phyloP scores from a whole-genome alignment of 2,329 filamentous ascomycete species.

The Macrophomina tecta region DNA sequence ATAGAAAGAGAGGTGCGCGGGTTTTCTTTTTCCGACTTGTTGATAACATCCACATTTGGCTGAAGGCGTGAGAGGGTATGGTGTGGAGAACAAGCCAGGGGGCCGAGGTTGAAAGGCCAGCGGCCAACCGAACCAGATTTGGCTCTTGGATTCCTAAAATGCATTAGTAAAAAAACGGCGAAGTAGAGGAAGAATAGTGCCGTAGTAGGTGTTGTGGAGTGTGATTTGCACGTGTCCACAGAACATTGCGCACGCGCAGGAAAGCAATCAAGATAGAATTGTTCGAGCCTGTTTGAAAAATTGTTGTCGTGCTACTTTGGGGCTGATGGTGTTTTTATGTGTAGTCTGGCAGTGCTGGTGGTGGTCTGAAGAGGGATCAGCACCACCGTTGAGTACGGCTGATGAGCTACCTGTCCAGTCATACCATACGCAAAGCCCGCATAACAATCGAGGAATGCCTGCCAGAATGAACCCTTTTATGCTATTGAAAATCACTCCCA shows the following conservation, averaged over 20 bases:
- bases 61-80: slow-evolving; percentile 16
- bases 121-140: background rate
- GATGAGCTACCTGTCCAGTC: too few species aligned
- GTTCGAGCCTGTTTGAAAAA: background rate
- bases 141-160: slow-evolving; percentile 26
- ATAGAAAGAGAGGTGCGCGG: slow-evolving; percentile 26
- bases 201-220: background rate
- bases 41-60: slow-evolving; percentile 23
- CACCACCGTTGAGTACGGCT: too few species aligned
- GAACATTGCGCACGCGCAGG: background rate
- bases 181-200: background rate
- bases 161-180: slow-evolving; percentile 21
- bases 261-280: background rate
- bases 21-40: slow-evolving; percentile 14
- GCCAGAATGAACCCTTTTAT: too few species aligned
- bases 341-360: too few species aligned
- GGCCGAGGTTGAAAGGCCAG: background rate
- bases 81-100: background rate
- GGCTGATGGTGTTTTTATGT: too few species aligned
- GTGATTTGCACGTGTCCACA: background rate
- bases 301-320: too few species aligned
- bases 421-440: too few species aligned
- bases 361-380: too few species aligned
- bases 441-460: too few species aligned
- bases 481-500: too few species aligned